Evolutionary conservation across 768 basidiomycete species (phyloP), one percentile per base, ranked within the genome.

Genomic region (Hypholoma sublateritium): DNA sequence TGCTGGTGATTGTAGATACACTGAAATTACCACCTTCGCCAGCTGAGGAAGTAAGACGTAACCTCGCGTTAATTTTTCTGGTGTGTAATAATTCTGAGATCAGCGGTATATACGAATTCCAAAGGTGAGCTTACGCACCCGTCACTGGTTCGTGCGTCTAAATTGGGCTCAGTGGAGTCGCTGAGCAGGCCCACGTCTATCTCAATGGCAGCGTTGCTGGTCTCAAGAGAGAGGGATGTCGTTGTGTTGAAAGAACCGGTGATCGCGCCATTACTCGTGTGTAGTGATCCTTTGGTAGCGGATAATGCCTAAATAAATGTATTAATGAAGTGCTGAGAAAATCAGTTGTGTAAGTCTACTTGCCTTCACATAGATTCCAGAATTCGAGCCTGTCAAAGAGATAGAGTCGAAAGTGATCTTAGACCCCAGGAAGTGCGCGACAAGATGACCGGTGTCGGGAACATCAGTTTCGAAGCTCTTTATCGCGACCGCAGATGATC

Each of bases 381-480:
- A 70, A 49, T 78, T 77, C 6, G 69, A 63, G 22, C 75, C 73
- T 44, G 47, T 56, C 19, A 83, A 60, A 28, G 62, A 62, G 24
- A 84, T 59, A 0, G 50, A 52, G 3, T 72, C 67, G 51, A 85
- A 83, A 0, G 69, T 28, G 11, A 78, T 69, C 2, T 65, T 64
- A 22, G 67, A 60, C 3, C 9, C 28, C 21, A 59, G 59, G 14
- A 82, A 65, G 11, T 74, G 63, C 14, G 62, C 69, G 3, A 85
- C 52, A 11, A 59, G 56, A 19, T 83, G 77, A 35, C 44, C 52
- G 42, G 75, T 79, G 56, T 74, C 73, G 13, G 70, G 71, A 35
- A 81, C 54, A 35, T 72, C 65, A 4, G 81, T 82, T 55, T 75
- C 70, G 24, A 85, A 72, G 4, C 62, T 64, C 50, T 78, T 75